Evolutionary conservation across 495 filamentous ascomycete genomes (phyloP), one percentile per base, ranked within the genome.

Genomic region (Hyaloscypha finlandica): DNA sequence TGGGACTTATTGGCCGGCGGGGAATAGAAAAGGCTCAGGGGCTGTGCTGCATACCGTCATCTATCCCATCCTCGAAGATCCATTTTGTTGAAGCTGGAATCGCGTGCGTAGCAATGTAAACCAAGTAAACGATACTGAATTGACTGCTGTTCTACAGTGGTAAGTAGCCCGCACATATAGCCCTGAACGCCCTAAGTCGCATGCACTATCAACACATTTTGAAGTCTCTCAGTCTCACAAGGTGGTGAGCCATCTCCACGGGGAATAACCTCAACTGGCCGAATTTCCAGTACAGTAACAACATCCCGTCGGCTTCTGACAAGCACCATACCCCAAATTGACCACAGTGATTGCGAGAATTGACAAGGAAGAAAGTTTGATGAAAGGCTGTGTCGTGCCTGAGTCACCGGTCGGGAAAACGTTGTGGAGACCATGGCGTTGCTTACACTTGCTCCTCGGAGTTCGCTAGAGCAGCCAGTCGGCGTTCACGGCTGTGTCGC

Each of bases 381-480:
- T 14, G 42, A 19, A 48, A 48, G 42, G 42, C 42, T 48, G 35
- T 37, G 35, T 48, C 16, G 42, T 48, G 42, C 42, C 42, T 48
- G 42, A 48, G 42, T 48, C 42, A 48, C 42, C 42, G 42, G 42
- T 48, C 42, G 42, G 42, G 16, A 48, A 48, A 48, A 48, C 42
- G 16, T 48, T 48, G 11, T 48, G 42, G 9, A 48, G 0, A n/a
- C 25, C 9, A 4, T 48, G 11, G 9, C 11, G 16, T 4, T 48
- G 42, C 42, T 48, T 48, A 48, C 42, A 48, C 16, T 48, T 48
- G 11, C 11, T 4, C 42, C 4, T 1, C 14, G 48, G 61, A 25
- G 14, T 33, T 55, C 53, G 53, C 53, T 56, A 12, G 53, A 9
- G 22, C 22, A 56, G 53, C 53, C 53, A 29, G n/a, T 56, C 53